Base-by-base conservation (phyloP, 768 basidiomycete genomes). In the Leccinum variicolor region DNA sequence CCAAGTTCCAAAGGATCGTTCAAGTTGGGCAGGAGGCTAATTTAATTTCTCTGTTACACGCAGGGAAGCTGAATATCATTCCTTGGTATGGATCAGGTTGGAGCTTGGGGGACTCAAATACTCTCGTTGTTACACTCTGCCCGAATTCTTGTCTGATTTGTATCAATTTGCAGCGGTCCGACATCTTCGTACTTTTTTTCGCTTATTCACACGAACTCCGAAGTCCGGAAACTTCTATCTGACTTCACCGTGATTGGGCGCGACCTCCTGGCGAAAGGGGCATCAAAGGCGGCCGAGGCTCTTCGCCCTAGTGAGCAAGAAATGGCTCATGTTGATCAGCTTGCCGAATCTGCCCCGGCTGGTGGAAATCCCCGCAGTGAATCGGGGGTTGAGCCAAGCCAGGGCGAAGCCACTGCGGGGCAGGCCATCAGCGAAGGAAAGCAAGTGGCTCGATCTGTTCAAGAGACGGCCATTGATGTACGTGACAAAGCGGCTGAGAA, bases 181-280 rank as follows among this genome's bases (percentile, higher is more conserved):
- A 55, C 92, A 98, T 73, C 83, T 98, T 15, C 91, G 94, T 62
- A 94, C 94, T 0, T 82, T 99, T 78, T 92, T 58, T 83, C 84
- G 45, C 87, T 98, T 65, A 79, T 98, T 66, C 79, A 94, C 60
- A 96, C 95, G 69, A 99, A 99, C 76, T 88, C 90, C 0, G 91
- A 96, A 75, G 88, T 90, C 29, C 88, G 94, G 66, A 96, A 97
- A 71, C 85, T 97, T 28, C 74, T 95, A 53, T 81, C 84, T 2
- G 92, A 94, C 72, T 86, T 90, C 61, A 81, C 84, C 10, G 70
- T 87, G 57, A 85, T 92, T 50, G 90, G 90, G 0, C 87, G 92
- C 43, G 93, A 96, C 70, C 78, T 97, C 54, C 84, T 96, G 60
- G 84, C 91, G 4, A 86, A 82, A 39, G 82, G 82, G 19, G 86